Conservation (phyloP, 2,329 filamentous ascomycete genomes). For the Monosporascus sp. region DNA sequence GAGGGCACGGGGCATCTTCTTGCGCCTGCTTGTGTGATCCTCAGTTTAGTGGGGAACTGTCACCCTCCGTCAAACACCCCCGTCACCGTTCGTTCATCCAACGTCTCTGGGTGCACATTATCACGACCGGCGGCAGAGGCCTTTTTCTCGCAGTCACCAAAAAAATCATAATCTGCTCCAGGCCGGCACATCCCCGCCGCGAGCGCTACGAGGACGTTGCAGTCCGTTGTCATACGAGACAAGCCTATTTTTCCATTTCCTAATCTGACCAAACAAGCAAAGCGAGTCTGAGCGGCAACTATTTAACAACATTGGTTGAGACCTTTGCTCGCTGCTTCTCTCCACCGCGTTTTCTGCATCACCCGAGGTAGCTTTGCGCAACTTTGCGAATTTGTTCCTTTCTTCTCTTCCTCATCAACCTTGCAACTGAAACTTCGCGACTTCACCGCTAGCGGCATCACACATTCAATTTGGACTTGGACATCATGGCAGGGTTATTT, state of each 20-base stretch:
- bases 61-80: slow-evolving; percentile 24
- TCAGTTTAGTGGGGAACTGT: slow-evolving; percentile 32
- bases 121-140: slow-evolving; percentile 22
- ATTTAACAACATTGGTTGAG: slow-evolving; percentile 33
- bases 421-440: slow-evolving; percentile 9
- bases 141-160: slow-evolving; percentile 23
- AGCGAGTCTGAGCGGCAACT: slow-evolving; percentile 27
- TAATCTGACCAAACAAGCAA: slow-evolving; percentile 24
- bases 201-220: slow-evolving; percentile 27
- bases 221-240: slow-evolving; percentile 35
- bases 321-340: slow-evolving; percentile 17
- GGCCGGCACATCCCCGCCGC: slow-evolving; percentile 21
- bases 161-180: slow-evolving; percentile 18
- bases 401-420: slow-evolving; percentile 11
- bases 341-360: slow-evolving; percentile 19
- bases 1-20: slow-evolving; percentile 30
- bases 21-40: slow-evolving; percentile 32
- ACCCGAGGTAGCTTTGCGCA: slow-evolving; percentile 16
- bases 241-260: slow-evolving; percentile 7
- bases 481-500: slow-evolving; percentile 83
- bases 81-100: slow-evolving; percentile 30
- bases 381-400: slow-evolving; percentile 20
- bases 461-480: slow-evolving; percentile 12
- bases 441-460: slow-evolving; percentile 5
- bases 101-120: slow-evolving; percentile 21